These are phyloP conservation scores for Coccomyxa sp. DNA, from an alignment of 139 green algal genomes.

Conservation along the genomic window DNA sequence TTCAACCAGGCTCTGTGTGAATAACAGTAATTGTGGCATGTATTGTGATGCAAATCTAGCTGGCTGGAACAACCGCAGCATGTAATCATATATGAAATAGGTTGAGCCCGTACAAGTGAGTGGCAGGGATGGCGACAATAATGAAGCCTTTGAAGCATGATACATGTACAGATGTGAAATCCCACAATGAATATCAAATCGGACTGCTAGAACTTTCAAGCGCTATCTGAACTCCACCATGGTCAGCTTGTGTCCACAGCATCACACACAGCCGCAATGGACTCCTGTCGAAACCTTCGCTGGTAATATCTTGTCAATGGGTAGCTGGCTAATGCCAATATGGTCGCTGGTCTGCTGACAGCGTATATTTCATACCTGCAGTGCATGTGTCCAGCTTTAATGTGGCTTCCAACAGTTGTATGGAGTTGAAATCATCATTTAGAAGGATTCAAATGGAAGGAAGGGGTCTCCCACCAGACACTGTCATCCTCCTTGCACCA, in stretches of 20 bases:
- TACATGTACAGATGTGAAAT: too few species aligned
- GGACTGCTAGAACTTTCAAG: too few species aligned
- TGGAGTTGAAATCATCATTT: neutral
- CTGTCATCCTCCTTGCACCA: conserved; percentile 17
- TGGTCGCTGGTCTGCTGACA: neutral
- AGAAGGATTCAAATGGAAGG: neutral
- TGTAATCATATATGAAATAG: too few species aligned
- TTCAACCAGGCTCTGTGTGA: too few species aligned
- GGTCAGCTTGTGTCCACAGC: neutral
- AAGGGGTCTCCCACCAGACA: conserved; percentile 13
- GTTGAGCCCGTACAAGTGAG: too few species aligned
- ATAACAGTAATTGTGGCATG: too few species aligned
- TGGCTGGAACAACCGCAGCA: too few species aligned
- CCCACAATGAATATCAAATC: too few species aligned
- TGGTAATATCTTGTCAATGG: neutral
- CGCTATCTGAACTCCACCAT: neutral
- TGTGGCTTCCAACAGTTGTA: neutral
- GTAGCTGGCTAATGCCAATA: neutral
- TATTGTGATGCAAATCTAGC: too few species aligned
- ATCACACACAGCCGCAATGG: neutral
- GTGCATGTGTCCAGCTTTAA: neutral
- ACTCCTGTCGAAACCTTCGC: neutral
- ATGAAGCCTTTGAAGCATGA: too few species aligned
- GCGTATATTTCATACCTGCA: conserved; percentile 6
- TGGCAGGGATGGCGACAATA: too few species aligned